Conservation (phyloP, 768 basidiomycete species). For the Leccinum pellstonianum region DNA sequence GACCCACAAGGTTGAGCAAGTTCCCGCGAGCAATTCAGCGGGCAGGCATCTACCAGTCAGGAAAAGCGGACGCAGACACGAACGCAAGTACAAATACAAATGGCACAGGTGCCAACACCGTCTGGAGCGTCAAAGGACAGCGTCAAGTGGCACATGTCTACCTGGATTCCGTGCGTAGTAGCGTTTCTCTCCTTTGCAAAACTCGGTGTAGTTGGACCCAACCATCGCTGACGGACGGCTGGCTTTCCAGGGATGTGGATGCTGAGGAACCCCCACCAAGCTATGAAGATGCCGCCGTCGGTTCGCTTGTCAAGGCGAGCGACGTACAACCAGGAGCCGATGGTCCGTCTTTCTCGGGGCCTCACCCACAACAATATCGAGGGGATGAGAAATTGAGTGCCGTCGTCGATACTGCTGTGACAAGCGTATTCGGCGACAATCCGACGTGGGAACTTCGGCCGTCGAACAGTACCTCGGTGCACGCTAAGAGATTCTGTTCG, state of each 20-base stretch:
- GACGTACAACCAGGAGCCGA: too few relatives aligned
- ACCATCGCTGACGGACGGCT: not conserved
- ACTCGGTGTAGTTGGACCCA: not conserved
- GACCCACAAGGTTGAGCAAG: constrained; percentile 52
- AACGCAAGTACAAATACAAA: not conserved
- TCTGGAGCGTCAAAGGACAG: not conserved
- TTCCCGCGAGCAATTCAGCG: not conserved
- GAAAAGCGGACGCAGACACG: not conserved
- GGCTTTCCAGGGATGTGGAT: not conserved
- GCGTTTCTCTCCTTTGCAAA: not conserved
- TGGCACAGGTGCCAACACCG: not conserved
- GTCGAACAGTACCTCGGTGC: not conserved
- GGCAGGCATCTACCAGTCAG: not conserved
- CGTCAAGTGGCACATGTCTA: not conserved
- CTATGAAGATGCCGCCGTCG: constrained; percentile 9
- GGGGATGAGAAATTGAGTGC: constrained; percentile 1
- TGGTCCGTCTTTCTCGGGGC: not conserved
- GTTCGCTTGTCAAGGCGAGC: too few relatives aligned
- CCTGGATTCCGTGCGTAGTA: constrained; percentile 4
- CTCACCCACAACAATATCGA: not conserved
- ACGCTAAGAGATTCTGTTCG: not conserved
- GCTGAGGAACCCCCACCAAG: constrained; percentile 14
- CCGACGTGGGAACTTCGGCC: not conserved
- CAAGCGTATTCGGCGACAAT: not conserved
- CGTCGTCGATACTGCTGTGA: not conserved